Base-by-base conservation (phyloP, 2,329 filamentous ascomycete species). In the Nothophoma quercina region DNA sequence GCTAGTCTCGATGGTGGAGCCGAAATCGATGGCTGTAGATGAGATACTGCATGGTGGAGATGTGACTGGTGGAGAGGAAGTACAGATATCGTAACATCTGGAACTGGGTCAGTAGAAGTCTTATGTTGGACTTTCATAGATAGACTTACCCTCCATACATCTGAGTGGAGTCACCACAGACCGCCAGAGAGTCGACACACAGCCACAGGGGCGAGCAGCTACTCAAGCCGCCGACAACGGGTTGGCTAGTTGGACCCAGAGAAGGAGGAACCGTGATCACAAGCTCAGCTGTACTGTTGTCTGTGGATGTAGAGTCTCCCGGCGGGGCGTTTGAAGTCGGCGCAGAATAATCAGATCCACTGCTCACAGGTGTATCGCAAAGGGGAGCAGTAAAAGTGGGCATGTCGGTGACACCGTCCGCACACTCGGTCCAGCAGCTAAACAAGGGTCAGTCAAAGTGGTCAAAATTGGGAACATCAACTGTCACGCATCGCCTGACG, bases 81-180 rank as follows among this genome's bases (percentile, higher is more conserved):
- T 49, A 34, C 58, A 61, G 9, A 39, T 46, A 21, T 61, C 58
- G 39, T 56, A 59, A 40, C 58, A 61, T 21, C 58, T 61, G 45
- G n/a, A n/a, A n/a, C n/a, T n/a, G n/a, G n/a, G n/a, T n/a, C n/a
- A n/a, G n/a, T n/a, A n/a, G n/a, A n/a, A n/a, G n/a, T n/a, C n/a
- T n/a, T n/a, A n/a, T n/a, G n/a, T n/a, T n/a, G 12, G 19, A 18
- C 3, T 18, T 16, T 2, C 22, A 9, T 23, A 13, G 5, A 4
- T 13, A 22, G 18, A 48, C 57, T 26, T 42, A 58, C 54, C 47
- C 43, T 36, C 57, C 54, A 32, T 53, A 57, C 29, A 36, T 36
- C 36, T 45, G 41, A 13, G 16, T 28, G 2, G 10, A 18, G 7
- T 44, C 21, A 0, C 56, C 53, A 35, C 58, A 61, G 9, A 41